phyloP scores from a whole-genome alignment of 371 early-diverging fungal genomes.

The Batkoa obscura region DNA sequence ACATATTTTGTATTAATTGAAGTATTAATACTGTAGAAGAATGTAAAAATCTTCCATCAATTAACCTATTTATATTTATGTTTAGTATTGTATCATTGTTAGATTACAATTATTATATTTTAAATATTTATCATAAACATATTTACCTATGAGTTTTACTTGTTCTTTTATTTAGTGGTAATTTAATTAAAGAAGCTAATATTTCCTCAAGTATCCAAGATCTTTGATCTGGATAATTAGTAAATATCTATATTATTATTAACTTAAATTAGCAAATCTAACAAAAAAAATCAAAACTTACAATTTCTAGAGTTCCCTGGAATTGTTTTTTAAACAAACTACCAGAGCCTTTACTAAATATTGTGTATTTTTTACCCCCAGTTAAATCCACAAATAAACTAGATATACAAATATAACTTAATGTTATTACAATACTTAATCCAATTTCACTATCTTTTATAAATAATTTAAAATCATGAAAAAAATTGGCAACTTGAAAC shows the following conservation, averaged over 20 bases:
- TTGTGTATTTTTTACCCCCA: background rate
- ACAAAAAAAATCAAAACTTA: no score
- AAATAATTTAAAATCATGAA: background rate
- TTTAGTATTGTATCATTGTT: no score
- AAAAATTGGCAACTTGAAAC: background rate
- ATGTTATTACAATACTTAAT: background rate
- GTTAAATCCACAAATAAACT: background rate
- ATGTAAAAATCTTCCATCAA: slow-evolving; percentile 47
- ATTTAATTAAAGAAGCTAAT: slow-evolving; percentile 40
- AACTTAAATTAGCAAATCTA: no score
- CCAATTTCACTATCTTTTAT: background rate
- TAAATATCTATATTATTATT: no score
- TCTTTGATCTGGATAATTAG: slow-evolving; percentile 37
- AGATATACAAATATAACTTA: background rate
- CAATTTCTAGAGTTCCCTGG: background rate
- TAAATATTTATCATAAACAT: no score
- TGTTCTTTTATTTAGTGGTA: slow-evolving; percentile 26
- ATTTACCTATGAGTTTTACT: slow-evolving; percentile 26
- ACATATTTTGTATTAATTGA: slow-evolving; percentile 54
- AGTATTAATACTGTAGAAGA: slow-evolving; percentile 59
- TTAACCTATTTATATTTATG: slow-evolving; percentile 16
- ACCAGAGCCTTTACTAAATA: background rate
- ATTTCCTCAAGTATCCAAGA: slow-evolving; percentile 71
- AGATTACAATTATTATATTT: no score
- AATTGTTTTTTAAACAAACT: background rate